These are phyloP conservation scores for Diatrype stigma DNA, from an alignment of 2,329 filamentous ascomycete species.

Conservation along the genomic window DNA sequence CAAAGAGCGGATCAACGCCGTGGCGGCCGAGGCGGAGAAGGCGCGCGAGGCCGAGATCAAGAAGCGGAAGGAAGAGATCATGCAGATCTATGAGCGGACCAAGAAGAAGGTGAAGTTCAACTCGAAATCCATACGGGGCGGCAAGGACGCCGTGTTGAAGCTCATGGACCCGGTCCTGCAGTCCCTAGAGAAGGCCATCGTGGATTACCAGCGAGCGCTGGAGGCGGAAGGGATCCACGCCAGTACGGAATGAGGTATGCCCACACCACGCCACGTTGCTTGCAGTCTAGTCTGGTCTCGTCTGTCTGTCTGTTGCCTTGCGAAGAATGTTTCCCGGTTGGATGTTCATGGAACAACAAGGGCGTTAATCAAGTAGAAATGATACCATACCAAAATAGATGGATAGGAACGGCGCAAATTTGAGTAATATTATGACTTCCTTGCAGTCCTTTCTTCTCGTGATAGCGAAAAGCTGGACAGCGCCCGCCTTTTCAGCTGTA, in stretches of 20 bases:
- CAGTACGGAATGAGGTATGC: constrained; percentile 38
- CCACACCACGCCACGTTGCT: background rate
- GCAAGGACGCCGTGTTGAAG: constrained; percentile 68
- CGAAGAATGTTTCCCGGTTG: background rate
- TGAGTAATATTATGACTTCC: background rate
- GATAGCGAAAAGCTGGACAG: background rate
- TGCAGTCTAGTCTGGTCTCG: background rate
- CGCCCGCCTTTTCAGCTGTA: background rate
- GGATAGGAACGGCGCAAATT: background rate
- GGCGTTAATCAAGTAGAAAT: background rate
- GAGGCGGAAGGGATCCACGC: constrained; percentile 55
- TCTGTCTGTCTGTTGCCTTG: too few species aligned
- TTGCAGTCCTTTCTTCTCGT: background rate
- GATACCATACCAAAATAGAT: background rate
- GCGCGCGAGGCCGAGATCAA: constrained; percentile 66
- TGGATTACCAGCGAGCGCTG: constrained; percentile 67
- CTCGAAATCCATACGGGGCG: constrained; percentile 65
- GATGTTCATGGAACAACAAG: background rate
- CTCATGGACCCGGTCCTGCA: constrained; percentile 71
- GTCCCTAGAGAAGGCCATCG: constrained; percentile 65
- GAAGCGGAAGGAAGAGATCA: constrained; percentile 64
- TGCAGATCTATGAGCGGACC: constrained; percentile 66
- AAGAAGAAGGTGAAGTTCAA: constrained; percentile 70
- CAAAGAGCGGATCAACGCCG: constrained; percentile 71
- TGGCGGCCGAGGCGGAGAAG: constrained; percentile 74